phyloP scores from a whole-genome alignment of 2,329 filamentous ascomycete species.

The Fusarium hainanense region DNA sequence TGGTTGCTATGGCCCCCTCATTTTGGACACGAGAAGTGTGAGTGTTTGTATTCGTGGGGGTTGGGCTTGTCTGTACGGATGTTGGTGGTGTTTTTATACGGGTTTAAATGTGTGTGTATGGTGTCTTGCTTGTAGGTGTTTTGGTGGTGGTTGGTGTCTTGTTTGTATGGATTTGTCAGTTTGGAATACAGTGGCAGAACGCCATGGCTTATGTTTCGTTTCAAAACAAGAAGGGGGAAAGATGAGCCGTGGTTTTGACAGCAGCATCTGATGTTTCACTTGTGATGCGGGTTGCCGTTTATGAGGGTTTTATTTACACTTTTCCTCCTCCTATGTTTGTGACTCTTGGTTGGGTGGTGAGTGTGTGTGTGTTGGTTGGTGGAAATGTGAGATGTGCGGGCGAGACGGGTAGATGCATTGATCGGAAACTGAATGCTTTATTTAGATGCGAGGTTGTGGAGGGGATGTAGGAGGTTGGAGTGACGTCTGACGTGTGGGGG shows the following conservation, averaged over 20 bases:
- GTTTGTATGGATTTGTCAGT: too few species aligned
- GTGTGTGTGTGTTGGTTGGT: background rate
- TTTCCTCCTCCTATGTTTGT: background rate
- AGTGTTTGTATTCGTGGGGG: background rate
- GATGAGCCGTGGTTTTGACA: conserved; percentile 36
- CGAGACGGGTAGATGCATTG: conserved; percentile 18
- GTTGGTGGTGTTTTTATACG: background rate
- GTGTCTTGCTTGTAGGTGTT: background rate
- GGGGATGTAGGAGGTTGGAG: background rate
- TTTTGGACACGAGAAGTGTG: background rate
- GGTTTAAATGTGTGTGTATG: background rate
- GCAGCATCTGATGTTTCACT: conserved; percentile 31
- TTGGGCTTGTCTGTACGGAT: background rate
- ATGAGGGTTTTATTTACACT: background rate
- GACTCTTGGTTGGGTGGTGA: background rate
- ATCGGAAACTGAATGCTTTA: background rate
- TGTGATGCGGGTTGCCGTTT: conserved; percentile 18
- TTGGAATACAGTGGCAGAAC: background rate
- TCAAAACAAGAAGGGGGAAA: conserved; percentile 13
- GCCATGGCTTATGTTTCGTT: conserved; percentile 24
- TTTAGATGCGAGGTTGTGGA: background rate
- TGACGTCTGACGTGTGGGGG: conserved; percentile 11
- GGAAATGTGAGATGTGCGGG: conserved; percentile 9
- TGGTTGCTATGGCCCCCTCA: background rate
- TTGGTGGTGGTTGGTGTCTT: too few species aligned